These are phyloP conservation scores for Solanum dulcamara DNA, from an alignment of 257 asterid species.

Conservation along the genomic window DNA sequence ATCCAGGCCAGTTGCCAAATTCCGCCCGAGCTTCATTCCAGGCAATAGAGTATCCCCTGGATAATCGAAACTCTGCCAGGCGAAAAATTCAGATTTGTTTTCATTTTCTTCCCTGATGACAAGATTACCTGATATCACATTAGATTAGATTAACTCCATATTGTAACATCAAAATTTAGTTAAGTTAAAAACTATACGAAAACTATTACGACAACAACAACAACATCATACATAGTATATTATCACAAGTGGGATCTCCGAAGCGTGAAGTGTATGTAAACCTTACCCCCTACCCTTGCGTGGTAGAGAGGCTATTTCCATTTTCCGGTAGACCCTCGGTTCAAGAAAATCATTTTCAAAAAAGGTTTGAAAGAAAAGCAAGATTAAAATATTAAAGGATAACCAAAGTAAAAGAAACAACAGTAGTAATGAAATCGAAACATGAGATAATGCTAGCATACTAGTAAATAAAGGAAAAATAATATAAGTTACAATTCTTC, in stretches of 20 bases:
- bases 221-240: background rate
- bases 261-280: too few species aligned
- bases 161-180: too few species aligned
- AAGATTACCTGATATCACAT: slow-evolving; percentile 12
- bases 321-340: background rate
- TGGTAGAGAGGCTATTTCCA: too few species aligned
- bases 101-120: slow-evolving; percentile 6
- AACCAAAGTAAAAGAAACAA: background rate
- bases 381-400: background rate
- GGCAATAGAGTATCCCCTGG: slow-evolving; percentile 9
- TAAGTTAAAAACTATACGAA: background rate
- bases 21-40: slow-evolving; percentile 4
- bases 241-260: too few species aligned
- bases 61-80: slow-evolving; percentile 13
- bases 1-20: background rate
- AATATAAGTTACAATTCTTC: background rate
- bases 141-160: background rate
- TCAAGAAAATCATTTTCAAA: background rate
- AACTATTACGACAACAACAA: background rate
- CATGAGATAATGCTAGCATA: too few species aligned
- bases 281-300: too few species aligned
- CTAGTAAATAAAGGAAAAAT: background rate
- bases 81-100: background rate
- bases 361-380: background rate
- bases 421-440: background rate